Evolutionary conservation across 441 rosid species (phyloP).

Genomic region (Pelargonium cotyledonis): DNA sequence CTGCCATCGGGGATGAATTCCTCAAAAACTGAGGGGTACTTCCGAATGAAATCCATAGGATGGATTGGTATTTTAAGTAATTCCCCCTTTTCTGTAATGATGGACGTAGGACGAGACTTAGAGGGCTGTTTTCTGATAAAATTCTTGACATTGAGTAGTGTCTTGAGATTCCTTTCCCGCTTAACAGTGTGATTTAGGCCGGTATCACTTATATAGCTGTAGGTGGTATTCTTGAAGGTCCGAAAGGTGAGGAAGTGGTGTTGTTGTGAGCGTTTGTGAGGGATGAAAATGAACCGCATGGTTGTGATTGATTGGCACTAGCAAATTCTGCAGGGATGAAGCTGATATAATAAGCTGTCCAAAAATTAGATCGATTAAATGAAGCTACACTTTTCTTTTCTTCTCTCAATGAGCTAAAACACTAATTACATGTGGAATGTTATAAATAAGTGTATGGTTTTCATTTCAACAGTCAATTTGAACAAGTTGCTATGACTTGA

Average conservation of each 20-base stretch:
- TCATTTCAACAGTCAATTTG: neutral
- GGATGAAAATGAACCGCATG: neutral
- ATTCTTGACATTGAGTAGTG: slow-evolving; percentile 61
- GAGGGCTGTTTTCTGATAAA: slow-evolving; percentile 75
- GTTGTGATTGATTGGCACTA: neutral
- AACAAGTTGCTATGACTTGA: neutral
- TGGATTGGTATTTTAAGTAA: slow-evolving; percentile 57
- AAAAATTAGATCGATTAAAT: neutral
- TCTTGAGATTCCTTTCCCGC: slow-evolving; percentile 65
- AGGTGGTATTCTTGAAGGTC: slow-evolving; percentile 26
- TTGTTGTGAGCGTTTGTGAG: slow-evolving; percentile 9
- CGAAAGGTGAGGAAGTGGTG: slow-evolving; percentile 19
- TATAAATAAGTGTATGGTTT: neutral
- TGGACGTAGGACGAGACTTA: slow-evolving; percentile 63
- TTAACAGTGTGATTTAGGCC: slow-evolving; percentile 86
- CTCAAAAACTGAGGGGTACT: slow-evolving; percentile 60
- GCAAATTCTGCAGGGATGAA: too few species aligned
- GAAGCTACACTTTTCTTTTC: neutral
- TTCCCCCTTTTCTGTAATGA: slow-evolving; percentile 43
- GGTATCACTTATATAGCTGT: slow-evolving; percentile 59
- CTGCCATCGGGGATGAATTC: slow-evolving; percentile 70
- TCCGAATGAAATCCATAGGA: slow-evolving; percentile 75
- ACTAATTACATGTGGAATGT: neutral
- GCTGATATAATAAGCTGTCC: neutral
- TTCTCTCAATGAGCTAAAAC: neutral